Evolutionary conservation across 306 rosid genomes (phyloP).

Genomic region (Rosa persica): DNA sequence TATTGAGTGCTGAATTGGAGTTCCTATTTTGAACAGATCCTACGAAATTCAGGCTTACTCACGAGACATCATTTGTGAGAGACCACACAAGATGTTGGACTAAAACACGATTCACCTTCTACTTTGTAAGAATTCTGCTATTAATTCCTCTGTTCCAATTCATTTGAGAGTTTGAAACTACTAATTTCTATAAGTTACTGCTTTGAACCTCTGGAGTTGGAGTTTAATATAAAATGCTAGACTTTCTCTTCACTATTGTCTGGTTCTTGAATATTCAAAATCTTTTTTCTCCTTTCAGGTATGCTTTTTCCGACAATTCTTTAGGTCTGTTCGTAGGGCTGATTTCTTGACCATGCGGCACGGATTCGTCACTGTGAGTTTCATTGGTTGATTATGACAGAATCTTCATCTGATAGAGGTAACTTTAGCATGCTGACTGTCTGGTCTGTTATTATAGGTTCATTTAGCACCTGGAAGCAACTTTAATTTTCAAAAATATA

Average conservation of each 20-base stretch:
- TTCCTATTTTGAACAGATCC: conserved; percentile 54
- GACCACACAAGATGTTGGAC: conserved; percentile 78
- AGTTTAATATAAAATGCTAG: not conserved
- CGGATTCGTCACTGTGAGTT: conserved; percentile 82
- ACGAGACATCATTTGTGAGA: conserved; percentile 83
- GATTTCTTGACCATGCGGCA: conserved; percentile 94
- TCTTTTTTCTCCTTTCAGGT: conserved; percentile 55
- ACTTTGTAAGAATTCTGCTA: conserved; percentile 57
- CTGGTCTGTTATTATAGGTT: conserved; percentile 46
- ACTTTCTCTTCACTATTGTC: not conserved
- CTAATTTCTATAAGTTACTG: too few species aligned
- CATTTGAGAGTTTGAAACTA: conserved; percentile 1
- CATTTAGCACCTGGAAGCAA: conserved; percentile 96
- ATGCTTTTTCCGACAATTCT: conserved; percentile 79
- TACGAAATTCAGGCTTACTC: conserved; percentile 86
- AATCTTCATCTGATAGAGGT: not conserved
- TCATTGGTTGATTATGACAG: conserved; percentile 6
- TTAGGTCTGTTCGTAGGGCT: conserved; percentile 85
- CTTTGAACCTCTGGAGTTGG: not conserved
- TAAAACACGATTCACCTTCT: conserved; percentile 66
- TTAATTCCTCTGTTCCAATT: not conserved
- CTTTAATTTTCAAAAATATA: conserved; percentile 91
- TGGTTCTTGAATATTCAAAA: not conserved
- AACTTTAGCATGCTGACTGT: not conserved
- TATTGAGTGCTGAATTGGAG: not conserved